Conservation (phyloP, 164 flowering plant genomes). For the Liriodendron chinense region DNA sequence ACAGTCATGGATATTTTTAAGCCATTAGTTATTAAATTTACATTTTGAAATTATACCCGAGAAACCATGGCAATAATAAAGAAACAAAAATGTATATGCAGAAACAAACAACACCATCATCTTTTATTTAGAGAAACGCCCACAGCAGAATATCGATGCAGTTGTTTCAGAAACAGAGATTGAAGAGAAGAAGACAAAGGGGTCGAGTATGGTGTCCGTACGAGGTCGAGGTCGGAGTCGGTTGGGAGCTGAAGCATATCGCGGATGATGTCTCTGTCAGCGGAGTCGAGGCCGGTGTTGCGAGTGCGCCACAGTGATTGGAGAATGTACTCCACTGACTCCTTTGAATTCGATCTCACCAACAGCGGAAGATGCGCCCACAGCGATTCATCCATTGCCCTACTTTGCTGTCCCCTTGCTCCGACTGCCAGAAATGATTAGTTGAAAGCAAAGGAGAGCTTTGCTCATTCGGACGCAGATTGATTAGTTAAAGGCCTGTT, state of each 20-base stretch:
- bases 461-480: too few relatives aligned
- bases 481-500: too few relatives aligned
- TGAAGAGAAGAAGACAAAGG: background rate
- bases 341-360: constrained; percentile 62
- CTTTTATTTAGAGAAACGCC: too few relatives aligned
- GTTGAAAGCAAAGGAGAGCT: too few relatives aligned
- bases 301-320: constrained; percentile 75
- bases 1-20: too few relatives aligned
- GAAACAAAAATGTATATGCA: background rate
- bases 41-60: too few relatives aligned
- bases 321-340: constrained; percentile 64
- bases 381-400: constrained; percentile 39
- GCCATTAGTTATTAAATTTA: too few relatives aligned
- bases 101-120: too few relatives aligned
- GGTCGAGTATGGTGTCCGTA: constrained; percentile 10
- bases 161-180: background rate
- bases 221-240: constrained; percentile 71
- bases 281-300: constrained; percentile 59
- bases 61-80: too few relatives aligned
- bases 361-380: constrained; percentile 72
- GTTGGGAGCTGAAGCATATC: constrained; percentile 54
- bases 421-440: too few relatives aligned
- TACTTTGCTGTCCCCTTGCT: background rate
- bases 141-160: background rate
- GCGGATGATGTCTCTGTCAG: constrained; percentile 54